phyloP scores from a whole-genome alignment of 2,329 filamentous ascomycete genomes.

The Penicillium griseofulvum region DNA sequence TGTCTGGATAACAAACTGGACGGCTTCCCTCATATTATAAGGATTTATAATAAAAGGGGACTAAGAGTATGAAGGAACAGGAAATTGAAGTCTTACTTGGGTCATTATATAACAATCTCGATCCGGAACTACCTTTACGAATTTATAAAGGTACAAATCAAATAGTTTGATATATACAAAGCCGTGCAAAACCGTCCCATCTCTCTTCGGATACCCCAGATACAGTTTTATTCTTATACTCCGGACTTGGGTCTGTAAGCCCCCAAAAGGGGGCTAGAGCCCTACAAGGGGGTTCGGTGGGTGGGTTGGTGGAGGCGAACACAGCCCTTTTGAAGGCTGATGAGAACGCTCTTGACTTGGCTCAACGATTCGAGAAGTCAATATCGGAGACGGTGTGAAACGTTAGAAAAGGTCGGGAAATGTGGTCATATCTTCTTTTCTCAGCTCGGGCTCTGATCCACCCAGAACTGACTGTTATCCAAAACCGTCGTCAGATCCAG shows the following conservation, averaged over 20 bases:
- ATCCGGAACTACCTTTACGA: neutral
- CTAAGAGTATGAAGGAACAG: neutral
- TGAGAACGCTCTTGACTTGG: neutral
- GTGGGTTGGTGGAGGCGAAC: neutral
- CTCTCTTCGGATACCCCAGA: neutral
- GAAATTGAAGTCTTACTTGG: neutral
- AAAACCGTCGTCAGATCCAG: constrained; percentile 36
- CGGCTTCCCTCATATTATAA: constrained; percentile 19
- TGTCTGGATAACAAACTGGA: constrained; percentile 18
- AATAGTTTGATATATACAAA: neutral
- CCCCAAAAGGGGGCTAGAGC: neutral
- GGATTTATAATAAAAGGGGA: neutral
- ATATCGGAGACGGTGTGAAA: neutral
- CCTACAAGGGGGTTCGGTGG: neutral
- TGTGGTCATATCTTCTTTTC: neutral
- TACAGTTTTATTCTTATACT: neutral
- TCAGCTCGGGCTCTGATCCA: constrained; percentile 29
- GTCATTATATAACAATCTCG: neutral
- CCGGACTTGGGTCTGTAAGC: neutral
- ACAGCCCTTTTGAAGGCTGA: neutral
- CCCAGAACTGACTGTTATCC: constrained; percentile 37
- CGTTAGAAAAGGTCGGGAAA: neutral
- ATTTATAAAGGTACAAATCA: neutral
- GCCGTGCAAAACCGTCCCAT: neutral
- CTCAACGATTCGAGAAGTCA: neutral